A percentile compares a stretch with the other conserved stretches of the same genome.
Conservation (phyloP, 2,329 filamentous ascomycete species). For the Pseudogymnoascus sp. region DNA sequence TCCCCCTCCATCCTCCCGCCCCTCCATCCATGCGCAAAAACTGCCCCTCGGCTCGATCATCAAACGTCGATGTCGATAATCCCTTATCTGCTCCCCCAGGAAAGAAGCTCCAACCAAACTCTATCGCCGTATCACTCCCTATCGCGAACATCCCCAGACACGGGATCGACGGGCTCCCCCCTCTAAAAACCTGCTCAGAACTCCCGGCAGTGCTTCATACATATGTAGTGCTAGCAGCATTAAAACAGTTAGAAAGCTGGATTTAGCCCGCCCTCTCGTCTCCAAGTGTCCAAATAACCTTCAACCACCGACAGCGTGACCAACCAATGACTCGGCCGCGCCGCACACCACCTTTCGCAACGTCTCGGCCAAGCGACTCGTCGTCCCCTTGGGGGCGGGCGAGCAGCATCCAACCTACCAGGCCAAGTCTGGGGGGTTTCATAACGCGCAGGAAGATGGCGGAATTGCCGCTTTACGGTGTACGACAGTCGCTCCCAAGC, state of each 20-base stretch:
- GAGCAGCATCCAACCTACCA: background rate
- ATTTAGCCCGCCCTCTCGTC: background rate
- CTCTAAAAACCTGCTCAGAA: background rate
- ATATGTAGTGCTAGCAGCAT: background rate
- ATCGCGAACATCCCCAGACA: background rate
- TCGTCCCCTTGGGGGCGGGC: background rate
- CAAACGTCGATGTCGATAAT: background rate
- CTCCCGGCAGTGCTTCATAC: background rate
- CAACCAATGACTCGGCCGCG: background rate
- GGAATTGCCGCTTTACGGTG: background rate
- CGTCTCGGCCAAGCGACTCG: background rate
- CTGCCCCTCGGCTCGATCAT: background rate
- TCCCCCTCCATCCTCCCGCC: background rate
- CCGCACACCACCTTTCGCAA: background rate
- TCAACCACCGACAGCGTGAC: background rate
- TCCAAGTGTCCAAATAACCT: slow-evolving; percentile 1
- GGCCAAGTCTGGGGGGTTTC: background rate
- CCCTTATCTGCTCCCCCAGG: background rate
- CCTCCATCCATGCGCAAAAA: background rate
- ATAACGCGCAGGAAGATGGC: no score
- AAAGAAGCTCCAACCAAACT: background rate
- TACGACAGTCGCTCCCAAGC: background rate
- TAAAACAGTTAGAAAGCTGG: no score
- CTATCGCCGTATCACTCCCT: background rate
- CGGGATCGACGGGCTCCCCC: background rate